Base-by-base conservation (phyloP, 257 asterid genomes). In the Primulina tabacum region DNA sequence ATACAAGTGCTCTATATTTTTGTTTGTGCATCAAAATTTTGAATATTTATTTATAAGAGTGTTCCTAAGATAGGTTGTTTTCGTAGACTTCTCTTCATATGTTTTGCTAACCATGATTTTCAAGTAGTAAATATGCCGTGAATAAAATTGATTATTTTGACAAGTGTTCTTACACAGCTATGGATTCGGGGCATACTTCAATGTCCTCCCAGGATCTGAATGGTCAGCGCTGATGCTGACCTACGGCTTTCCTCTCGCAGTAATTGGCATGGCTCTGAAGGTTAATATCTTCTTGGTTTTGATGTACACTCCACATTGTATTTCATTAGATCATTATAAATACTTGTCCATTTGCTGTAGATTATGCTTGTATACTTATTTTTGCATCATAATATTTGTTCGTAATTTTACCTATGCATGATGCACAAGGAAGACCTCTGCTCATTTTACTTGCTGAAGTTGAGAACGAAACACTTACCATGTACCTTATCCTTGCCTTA, bases 251-350 rank as follows among this genome's bases (percentile, higher is more conserved):
- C 99, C 99, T 67, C 96, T 94, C 16, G 90, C 97, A 50, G 89
- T 94, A 32, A 91, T 94, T 47, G 99, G 99, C 84, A 94, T 94
- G 99, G 99, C 99, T 82, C 89, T 94, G 76, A 94, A 94, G 97
- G 99, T 94, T 78, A 75, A 47, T 60, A 60, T 20, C 76, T 50
- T 35, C 43, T 20, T 62, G 24, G 28, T 61, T 47, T 61, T 32
- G 28, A 17, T 38, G n/a, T 47, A 40, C 66, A 17, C 43, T 40
- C 37, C 37, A 60, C 52, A 24, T 61, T 53, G 34, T 43, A 30
- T 35, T 32, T 47, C 7, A 9, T 47, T 64, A n/a, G 52, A 33
- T 12, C 52, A 18, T 35, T 6, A 18, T 29, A 6, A 9, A 38
- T 65, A 61, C 58, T 35, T 10, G 12, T 58, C 29, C 8, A 20